Conservation (phyloP, 1,284 basidiomycete genomes). For the Ceratobasidium sp. region DNA sequence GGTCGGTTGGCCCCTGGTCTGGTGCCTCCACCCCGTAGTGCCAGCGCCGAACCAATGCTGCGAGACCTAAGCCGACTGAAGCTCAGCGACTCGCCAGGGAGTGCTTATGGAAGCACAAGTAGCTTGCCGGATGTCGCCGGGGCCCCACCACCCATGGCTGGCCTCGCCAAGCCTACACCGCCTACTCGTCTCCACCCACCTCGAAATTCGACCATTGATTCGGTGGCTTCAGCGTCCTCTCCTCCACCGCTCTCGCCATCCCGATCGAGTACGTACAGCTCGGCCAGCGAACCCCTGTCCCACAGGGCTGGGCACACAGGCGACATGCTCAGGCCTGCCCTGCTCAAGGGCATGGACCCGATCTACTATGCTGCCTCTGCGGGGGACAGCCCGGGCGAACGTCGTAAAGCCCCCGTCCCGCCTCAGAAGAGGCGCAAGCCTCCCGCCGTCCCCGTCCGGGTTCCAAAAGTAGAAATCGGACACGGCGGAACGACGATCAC, state of each 20-base stretch:
- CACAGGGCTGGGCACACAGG: constrained; percentile 26
- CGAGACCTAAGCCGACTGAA: constrained; percentile 13
- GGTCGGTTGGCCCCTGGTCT: neutral
- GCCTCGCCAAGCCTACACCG: constrained; percentile 15
- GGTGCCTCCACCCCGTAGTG: neutral
- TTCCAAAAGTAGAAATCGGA: constrained; percentile 48
- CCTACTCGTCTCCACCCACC: neutral
- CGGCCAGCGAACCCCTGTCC: constrained; percentile 34
- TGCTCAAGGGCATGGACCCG: neutral
- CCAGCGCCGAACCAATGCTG: constrained; percentile 20
- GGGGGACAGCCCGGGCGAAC: neutral
- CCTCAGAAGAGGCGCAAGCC: constrained; percentile 68
- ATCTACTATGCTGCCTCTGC: neutral
- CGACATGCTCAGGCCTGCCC: neutral
- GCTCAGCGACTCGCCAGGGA: constrained; percentile 5
- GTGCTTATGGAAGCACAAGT: constrained; percentile 58
- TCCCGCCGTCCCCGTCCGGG: constrained; percentile 65
- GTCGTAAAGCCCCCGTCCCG: constrained; percentile 60
- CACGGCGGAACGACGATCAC: constrained; percentile 63
- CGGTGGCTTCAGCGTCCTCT: constrained; percentile 1
- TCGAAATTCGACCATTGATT: neutral
- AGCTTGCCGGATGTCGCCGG: constrained; percentile 62
- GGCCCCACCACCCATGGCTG: constrained; percentile 52
- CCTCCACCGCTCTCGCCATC: constrained; percentile 17
- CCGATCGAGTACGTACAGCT: constrained; percentile 43